phyloP scores from a whole-genome alignment of 768 basidiomycete genomes.

The Cystofilobasidium ferigula region DNA sequence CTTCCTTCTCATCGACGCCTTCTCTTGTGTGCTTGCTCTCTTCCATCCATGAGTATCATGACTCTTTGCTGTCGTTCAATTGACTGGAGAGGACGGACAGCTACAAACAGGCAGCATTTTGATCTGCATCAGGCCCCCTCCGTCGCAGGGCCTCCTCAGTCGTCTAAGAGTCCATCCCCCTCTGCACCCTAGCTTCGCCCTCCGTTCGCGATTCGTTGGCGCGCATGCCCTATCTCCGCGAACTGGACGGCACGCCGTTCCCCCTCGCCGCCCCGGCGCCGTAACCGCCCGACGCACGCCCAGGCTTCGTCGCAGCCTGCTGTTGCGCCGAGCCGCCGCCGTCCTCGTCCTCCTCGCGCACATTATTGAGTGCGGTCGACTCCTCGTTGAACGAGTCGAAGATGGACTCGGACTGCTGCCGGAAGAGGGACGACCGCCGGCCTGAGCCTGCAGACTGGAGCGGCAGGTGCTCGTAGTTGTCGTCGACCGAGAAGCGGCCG shows the following conservation, averaged over 20 bases:
- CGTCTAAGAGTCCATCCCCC: too few relatives aligned
- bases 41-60: too few relatives aligned
- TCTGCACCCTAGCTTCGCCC: too few relatives aligned
- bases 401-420: conserved; percentile 45
- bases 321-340: conserved; percentile 34
- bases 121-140: too few relatives aligned
- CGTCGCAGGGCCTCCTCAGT: too few relatives aligned
- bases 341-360: conserved; percentile 60
- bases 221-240: not conserved
- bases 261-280: not conserved
- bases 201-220: too few relatives aligned
- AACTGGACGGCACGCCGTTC: not conserved
- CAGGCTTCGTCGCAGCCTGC: not conserved
- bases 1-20: too few relatives aligned
- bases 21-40: too few relatives aligned
- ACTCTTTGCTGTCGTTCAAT: too few relatives aligned
- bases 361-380: conserved; percentile 49
- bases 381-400: conserved; percentile 64
- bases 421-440: conserved; percentile 56
- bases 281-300: not conserved
- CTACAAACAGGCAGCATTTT: too few relatives aligned
- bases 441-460: conserved; percentile 46
- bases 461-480: conserved; percentile 32
- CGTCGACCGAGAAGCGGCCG: conserved; percentile 66
- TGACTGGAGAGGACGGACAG: too few relatives aligned